These are phyloP conservation scores for Saccharum officinarum DNA, from an alignment of 176 grass and related monocot species.

Conservation along the genomic window DNA sequence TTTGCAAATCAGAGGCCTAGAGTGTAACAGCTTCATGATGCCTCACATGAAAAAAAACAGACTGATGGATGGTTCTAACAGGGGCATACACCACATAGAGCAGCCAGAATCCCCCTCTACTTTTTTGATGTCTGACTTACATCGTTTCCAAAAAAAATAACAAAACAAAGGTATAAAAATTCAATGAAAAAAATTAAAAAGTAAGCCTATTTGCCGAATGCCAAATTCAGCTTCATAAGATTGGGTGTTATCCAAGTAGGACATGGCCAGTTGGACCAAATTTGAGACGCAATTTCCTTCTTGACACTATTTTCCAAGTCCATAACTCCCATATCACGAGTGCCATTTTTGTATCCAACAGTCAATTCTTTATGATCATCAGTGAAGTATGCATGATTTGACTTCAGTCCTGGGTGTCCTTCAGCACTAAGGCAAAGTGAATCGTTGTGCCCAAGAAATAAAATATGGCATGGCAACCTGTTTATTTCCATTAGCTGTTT, in stretches of 20 bases:
- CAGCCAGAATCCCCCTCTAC: too few species aligned
- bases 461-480: not conserved
- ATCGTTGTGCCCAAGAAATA: constrained; percentile 12
- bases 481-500: not conserved
- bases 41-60: too few species aligned
- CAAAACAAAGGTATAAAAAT: not conserved
- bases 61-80: too few species aligned
- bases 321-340: not conserved
- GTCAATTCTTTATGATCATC: not conserved
- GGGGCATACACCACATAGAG: too few species aligned
- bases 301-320: not conserved
- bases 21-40: too few species aligned
- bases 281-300: not conserved
- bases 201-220: not conserved
- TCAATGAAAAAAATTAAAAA: not conserved
- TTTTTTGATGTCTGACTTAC: not conserved
- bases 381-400: constrained; percentile 20
- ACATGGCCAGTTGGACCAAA: constrained; percentile 15
- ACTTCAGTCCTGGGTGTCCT: not conserved
- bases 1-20: too few species aligned
- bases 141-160: not conserved
- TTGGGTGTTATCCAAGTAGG: constrained; percentile 5
- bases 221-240: not conserved
- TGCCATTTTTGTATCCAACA: not conserved
- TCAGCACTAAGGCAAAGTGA: not conserved